Evolutionary conservation across 352 stramenopile genomes (phyloP), one percentile per base, ranked within the genome.

Genomic region (Phytophthora sojae): DNA sequence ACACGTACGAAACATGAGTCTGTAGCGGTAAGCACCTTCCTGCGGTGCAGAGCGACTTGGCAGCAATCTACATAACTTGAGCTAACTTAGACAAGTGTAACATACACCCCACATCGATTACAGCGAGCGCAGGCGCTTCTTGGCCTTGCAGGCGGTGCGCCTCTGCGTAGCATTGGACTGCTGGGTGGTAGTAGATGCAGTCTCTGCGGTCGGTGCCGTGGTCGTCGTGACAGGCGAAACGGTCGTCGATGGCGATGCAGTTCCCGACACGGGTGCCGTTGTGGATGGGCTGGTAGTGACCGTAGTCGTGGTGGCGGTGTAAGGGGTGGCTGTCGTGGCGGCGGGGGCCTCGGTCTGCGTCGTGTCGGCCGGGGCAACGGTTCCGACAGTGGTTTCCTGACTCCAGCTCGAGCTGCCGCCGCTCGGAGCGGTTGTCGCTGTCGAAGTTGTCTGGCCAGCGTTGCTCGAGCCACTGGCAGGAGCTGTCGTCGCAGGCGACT

Each of bases 121-220:
- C 44, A 74, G 45, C 12, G 39, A 55, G n/a, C 66, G 66, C n/a
- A 72, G 21, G 30, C 61, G 57, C 44, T 54, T 80, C 53, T 57
- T 79, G 39, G 58, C 57, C 61, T 68, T 71, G 56, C 63, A 79
- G 30, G 64, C 61, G 53, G 30, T 67, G 26, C 54, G 61, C 7
- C 29, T 17, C 26, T 54, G 52, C 8, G n/a, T 60, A 23, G 45
- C 19, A 15, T 29, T 55, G 17, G 35, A 25, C 23, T 66, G 55
- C 11, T 68, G 23, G 1, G 55, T 62, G 2, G 49, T 50, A 11
- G 17, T 32, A 32, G 29, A 52, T 39, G n/a, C 55, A 57, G 52
- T 57, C 54, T 56, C 49, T 5, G 6, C 30, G 6, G 23, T 17
- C 19, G 60, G 17, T 21, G 23, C 19, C 3, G 29, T 56, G 5